Percentiles rank a stretch among this genome's conserved stretches.
phyloP scores from a whole-genome alignment of 495 filamentous ascomycete species.

The Aspergillus cristatus region DNA sequence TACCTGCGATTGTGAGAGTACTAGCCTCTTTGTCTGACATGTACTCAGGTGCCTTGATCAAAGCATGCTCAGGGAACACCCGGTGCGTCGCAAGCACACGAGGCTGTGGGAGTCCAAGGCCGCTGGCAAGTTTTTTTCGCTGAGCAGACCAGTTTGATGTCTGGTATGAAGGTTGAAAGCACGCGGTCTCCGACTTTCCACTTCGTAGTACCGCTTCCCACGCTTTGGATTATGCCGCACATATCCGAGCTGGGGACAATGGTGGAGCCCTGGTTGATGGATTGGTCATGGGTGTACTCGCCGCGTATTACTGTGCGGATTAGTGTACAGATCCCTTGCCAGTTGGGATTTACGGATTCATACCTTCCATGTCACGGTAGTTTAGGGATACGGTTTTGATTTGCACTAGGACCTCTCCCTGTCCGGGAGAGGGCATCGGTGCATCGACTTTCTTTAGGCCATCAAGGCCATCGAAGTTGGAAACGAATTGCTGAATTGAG shows the following conservation, averaged over 20 bases:
- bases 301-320: conserved; percentile 4
- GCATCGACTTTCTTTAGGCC: not conserved
- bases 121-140: conserved; percentile 20
- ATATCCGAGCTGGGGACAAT: too few relatives aligned
- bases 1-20: conserved; percentile 23
- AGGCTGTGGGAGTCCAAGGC: conserved; percentile 25
- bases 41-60: conserved; percentile 19
- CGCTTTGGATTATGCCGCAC: conserved; percentile 35
- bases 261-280: not conserved
- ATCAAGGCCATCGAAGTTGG: conserved; percentile 1
- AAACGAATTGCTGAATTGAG: conserved; percentile 1
- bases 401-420: conserved; percentile 38
- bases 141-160: conserved; percentile 29
- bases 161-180: conserved; percentile 31
- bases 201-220: conserved; percentile 30
- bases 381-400: conserved; percentile 59
- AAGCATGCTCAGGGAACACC: conserved; percentile 12
- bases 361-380: conserved; percentile 55
- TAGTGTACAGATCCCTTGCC: too few relatives aligned
- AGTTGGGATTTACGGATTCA: too few relatives aligned
- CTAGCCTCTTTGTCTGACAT: conserved; percentile 21
- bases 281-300: not conserved
- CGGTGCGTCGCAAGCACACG: conserved; percentile 35
- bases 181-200: conserved; percentile 38
- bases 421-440: not conserved